Conservation (phyloP, 257 asterid species). For the Penstemon newberryi region DNA sequence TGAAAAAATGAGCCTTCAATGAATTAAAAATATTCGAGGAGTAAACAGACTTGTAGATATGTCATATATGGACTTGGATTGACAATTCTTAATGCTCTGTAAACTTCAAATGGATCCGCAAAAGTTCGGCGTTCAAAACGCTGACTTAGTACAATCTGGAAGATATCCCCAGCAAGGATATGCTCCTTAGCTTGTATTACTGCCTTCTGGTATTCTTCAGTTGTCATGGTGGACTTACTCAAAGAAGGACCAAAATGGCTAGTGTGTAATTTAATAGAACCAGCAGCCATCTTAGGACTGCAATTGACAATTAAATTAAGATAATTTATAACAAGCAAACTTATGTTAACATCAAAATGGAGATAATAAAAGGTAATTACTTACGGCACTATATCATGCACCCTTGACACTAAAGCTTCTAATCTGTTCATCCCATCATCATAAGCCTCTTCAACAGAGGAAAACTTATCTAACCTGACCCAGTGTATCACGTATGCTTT, state of each 20-base stretch:
- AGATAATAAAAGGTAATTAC: constrained; percentile 23
- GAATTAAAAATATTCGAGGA: constrained; percentile 26
- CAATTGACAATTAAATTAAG: constrained; percentile 34
- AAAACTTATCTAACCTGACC: constrained; percentile 83
- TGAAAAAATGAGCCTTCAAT: constrained; percentile 7
- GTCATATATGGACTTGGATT: constrained; percentile 99
- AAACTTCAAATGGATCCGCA: constrained; percentile 98
- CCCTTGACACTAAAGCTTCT: constrained; percentile 74
- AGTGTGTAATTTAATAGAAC: constrained; percentile 70
- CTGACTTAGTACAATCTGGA: constrained; percentile 96
- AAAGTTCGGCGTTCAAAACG: constrained; percentile 92
- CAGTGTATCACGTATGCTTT: constrained; percentile 92
- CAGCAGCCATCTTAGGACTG: constrained; percentile 86
- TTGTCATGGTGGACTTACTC: constrained; percentile 71
- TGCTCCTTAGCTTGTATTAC: constrained; percentile 87
- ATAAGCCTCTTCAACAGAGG: constrained; percentile 80
- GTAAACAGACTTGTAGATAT: constrained; percentile 72
- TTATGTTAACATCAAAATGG: background rate
- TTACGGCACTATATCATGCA: constrained; percentile 82
- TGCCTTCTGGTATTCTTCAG: constrained; percentile 70
- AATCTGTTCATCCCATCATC: constrained; percentile 68
- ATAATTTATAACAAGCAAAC: constrained; percentile 21
- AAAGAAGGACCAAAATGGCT: constrained; percentile 70
- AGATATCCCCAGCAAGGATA: constrained; percentile 95
- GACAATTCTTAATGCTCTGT: constrained; percentile 92